Base-by-base conservation (phyloP, 1,139 yeast species). In the Eremothecium gossypii region DNA sequence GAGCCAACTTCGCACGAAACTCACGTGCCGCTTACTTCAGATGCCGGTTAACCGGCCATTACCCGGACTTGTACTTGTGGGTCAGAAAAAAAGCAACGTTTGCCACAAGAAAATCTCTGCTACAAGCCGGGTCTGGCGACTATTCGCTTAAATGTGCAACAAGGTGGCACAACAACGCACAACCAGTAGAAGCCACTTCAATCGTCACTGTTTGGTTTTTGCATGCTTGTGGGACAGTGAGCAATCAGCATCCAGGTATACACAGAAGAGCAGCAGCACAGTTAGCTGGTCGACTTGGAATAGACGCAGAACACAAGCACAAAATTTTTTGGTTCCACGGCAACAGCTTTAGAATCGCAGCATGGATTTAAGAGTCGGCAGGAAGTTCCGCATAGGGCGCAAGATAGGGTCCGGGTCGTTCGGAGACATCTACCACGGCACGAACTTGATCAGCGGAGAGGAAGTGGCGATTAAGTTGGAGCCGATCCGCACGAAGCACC, bases 351-450 rank as follows among this genome's bases (percentile, higher is more conserved):
- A 34, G 37, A 12, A 27, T 26, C 13, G 27, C 38, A 32, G 33
- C 20, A 59, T 59, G 74, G 95, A 86, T 67, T 76, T 87, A 62
- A 76, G 96, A 64, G 95, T 91, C 40, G 97, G 97, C 41, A 85
- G 93, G 68, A 91, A 89, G 68, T 91, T 82, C 67, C 78, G 96
- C 47, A 83, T 91, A 57, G 96, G 96, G 39, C 83, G 96, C 52
- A 91, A 91, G 68, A 91, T 91, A 56, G 98, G 98, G 11, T 81
- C 94, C 39, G 98, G 98, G 14, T 89, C 97, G 7, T 91, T 91
- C 63, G 98, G 98, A 48, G 98, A 91, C 61, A 91, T 91, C 55
- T 91, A 91, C 64, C 73, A 87, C 47, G 94, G 93, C 36, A 86
- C 95, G 34, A 91, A 91, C 66, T 79, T 91, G 65, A 84, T 91